Conservation (phyloP, 768 basidiomycete species). For the Leccinum olivaceopallidum region DNA sequence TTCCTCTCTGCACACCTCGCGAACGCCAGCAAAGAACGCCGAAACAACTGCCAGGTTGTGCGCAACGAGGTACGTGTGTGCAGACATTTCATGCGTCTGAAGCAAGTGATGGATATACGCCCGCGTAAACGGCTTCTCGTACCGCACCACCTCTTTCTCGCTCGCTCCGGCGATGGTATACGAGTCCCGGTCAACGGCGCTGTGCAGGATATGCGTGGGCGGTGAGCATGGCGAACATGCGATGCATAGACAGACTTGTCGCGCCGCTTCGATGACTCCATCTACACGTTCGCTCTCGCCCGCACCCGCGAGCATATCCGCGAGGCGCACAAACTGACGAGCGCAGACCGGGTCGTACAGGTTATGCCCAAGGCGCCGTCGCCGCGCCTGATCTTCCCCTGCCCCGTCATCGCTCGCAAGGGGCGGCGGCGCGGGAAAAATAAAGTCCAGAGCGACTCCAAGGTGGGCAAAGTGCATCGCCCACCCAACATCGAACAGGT, state of each 20-base stretch:
- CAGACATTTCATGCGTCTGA: constrained; percentile 89
- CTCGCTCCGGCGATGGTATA: constrained; percentile 3
- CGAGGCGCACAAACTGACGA: constrained; percentile 58
- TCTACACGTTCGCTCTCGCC: constrained; percentile 5
- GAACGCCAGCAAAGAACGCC: constrained; percentile 60
- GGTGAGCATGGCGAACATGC: constrained; percentile 55
- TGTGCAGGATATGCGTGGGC: constrained; percentile 43
- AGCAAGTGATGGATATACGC: constrained; percentile 85
- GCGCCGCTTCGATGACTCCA: neutral
- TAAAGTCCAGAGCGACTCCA: constrained; percentile 79
- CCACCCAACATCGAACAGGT: constrained; percentile 77
- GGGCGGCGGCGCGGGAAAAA: constrained; percentile 55
- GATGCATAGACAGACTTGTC: constrained; percentile 46
- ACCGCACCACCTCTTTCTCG: constrained; percentile 1
- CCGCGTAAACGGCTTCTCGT: constrained; percentile 40
- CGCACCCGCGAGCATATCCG: constrained; percentile 36
- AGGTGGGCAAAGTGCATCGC: constrained; percentile 63
- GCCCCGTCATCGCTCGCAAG: neutral
- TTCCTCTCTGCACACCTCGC: constrained; percentile 31
- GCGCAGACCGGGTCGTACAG: constrained; percentile 61
- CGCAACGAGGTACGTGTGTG: constrained; percentile 69
- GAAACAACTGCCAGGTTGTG: constrained; percentile 77
- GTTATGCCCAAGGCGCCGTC: constrained; percentile 61
- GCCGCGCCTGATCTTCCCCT: neutral
- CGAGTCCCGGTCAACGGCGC: constrained; percentile 39